Evolutionary conservation across 1,284 basidiomycete species (phyloP), one percentile per base, ranked within the genome.

Genomic region (Puccinia polysora): DNA sequence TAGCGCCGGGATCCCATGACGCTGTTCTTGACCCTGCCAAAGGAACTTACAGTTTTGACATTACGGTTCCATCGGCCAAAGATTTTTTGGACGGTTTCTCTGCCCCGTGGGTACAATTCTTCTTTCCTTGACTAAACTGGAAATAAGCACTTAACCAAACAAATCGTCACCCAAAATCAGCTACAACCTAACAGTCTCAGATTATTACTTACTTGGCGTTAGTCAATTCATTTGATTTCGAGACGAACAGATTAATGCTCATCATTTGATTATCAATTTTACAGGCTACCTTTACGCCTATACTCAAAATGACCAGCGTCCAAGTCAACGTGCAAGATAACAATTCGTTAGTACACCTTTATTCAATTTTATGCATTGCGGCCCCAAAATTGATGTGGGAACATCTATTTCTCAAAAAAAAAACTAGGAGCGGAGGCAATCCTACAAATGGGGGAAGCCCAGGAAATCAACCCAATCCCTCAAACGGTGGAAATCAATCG

Each of bases 281-380:
- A 32, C n/a, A 56, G 55, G 55, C 55, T 10, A 56, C 55, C 18
- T 56, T 56, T 34, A 56, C 55, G 7, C 55, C 55, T n/a, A 56
- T n/a, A 12, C 25, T 34, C 7, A 30, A 56, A 32, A 15, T 56
- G 55, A 56, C 55, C 6, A 56, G 55, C 20, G 55, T 56, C 18
- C 5, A 34, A 32, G 55, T 56, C 7, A 34, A 56, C 32, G 55
- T 56, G 55, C 55, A 56, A 43, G 40, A 43, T 43, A 18, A 18
- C 8, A 8, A 8, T 43, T 43, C 40, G 40, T 43, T 8, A 43
- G 40, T 43, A 8, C 18, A 43, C 18, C 18, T 43, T 43, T 8
- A 43, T 43, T 43, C 40, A n/a, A n/a, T n/a, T n/a, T n/a, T n/a
- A n/a, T n/a, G n/a, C n/a, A n/a, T n/a, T n/a, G n/a, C n/a, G n/a